Percentiles rank a stretch among this genome's conserved stretches.
Conservation (phyloP, 805 yeast genomes). For the Candida methanosorbosa region DNA sequence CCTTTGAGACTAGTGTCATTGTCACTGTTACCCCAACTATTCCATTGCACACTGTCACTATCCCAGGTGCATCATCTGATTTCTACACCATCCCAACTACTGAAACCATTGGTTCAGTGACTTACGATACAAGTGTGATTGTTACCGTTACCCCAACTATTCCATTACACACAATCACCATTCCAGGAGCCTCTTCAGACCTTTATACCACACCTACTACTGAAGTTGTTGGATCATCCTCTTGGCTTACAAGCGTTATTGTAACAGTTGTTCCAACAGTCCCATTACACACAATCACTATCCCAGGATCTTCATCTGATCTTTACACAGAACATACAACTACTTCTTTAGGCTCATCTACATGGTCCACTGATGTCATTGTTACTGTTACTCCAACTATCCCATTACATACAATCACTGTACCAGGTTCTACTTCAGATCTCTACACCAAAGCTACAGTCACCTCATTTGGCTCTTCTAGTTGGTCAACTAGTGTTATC, state of each 20-base stretch:
- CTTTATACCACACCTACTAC: background rate
- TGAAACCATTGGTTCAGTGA: background rate
- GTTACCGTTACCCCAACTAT: background rate
- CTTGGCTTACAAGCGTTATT: background rate
- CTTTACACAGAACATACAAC: background rate
- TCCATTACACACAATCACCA: background rate
- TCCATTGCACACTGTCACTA: background rate
- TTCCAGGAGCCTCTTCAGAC: background rate
- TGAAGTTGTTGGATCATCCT: background rate
- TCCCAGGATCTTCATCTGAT: background rate
- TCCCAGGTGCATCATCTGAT: background rate
- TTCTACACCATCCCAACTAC: background rate
- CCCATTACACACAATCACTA: background rate
- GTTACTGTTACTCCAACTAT: background rate
- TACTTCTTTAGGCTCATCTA: background rate
- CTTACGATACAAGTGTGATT: background rate
- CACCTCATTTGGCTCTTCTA: background rate
- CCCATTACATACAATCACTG: background rate
- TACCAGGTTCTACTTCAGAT: background rate
- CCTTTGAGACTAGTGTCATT: background rate
- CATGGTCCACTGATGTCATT: background rate
- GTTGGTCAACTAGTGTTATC: too few species aligned
- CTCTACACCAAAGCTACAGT: background rate
- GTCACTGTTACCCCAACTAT: background rate
- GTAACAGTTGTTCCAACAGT: background rate